Conservation (phyloP, 176 grass and related monocot species). For the Avena atlantica region DNA sequence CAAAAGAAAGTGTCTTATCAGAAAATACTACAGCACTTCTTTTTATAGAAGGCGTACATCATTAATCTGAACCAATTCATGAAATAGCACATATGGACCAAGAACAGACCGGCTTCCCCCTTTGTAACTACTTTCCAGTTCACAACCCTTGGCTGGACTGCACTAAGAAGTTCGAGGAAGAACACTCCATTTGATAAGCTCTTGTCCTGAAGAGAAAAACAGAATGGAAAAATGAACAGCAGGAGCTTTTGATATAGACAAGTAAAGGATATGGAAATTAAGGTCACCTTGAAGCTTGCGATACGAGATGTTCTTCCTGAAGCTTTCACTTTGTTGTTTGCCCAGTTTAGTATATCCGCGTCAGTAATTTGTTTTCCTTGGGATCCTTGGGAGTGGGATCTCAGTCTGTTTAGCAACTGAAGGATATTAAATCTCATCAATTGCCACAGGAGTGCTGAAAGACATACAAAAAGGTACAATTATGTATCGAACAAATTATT, state of each 20-base stretch:
- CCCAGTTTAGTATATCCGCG: constrained; percentile 94
- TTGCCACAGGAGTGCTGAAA: constrained; percentile 96
- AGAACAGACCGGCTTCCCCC: constrained; percentile 75
- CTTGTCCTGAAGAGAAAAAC: constrained; percentile 69
- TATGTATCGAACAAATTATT: constrained; percentile 12
- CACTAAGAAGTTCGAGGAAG: constrained; percentile 95
- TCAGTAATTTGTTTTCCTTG: constrained; percentile 92
- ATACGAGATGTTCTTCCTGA: constrained; percentile 77
- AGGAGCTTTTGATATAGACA: constrained; percentile 13
- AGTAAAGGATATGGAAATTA: constrained; percentile 13
- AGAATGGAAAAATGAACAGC: constrained; percentile 32
- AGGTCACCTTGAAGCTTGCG: constrained; percentile 84
- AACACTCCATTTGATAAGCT: constrained; percentile 88
- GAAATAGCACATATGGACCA: constrained; percentile 27
- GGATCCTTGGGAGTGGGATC: constrained; percentile 79
- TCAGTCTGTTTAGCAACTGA: constrained; percentile 90
- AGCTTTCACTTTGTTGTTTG: constrained; percentile 78
- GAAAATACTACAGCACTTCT: background rate
- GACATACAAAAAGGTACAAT: constrained; percentile 39
- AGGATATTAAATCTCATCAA: constrained; percentile 99
- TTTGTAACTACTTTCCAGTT: constrained; percentile 94
- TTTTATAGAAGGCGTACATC: constrained; percentile 17
- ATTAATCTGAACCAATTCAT: constrained; percentile 9
- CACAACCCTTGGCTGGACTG: constrained; percentile 84
- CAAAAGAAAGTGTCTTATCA: constrained; percentile 17